phyloP scores from a whole-genome alignment of 2,329 filamentous ascomycete species.

The Fusarium chuoi region DNA sequence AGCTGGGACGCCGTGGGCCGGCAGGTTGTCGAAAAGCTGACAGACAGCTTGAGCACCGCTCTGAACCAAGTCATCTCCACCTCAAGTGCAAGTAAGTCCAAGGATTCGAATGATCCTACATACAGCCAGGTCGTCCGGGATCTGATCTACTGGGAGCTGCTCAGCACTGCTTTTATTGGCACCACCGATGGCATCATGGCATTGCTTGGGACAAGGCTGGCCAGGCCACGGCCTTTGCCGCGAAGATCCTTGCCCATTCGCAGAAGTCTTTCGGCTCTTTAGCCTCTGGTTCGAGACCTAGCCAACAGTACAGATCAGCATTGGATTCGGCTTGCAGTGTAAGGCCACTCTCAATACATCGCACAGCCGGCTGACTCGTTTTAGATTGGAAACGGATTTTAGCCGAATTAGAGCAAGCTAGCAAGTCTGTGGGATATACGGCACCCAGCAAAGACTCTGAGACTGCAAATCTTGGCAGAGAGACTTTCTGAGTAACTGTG shows the following conservation, averaged over 20 bases:
- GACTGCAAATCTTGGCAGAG: background rate
- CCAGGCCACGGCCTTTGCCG: background rate
- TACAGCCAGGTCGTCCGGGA: background rate
- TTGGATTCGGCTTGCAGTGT: background rate
- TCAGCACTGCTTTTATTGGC: background rate
- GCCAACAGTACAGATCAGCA: background rate
- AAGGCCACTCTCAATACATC: fast-evolving
- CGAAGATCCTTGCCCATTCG: background rate
- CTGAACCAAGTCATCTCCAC: background rate
- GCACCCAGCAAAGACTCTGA: background rate
- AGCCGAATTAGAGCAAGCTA: background rate
- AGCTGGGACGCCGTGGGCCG: background rate
- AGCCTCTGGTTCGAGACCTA: background rate
- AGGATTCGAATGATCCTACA: background rate
- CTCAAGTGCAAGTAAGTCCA: background rate
- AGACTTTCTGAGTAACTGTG: background rate
- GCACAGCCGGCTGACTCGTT: background rate
- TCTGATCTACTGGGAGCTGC: background rate
- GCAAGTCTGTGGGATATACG: background rate
- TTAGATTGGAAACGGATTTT: background rate
- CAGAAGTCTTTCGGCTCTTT: background rate
- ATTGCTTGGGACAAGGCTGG: background rate
- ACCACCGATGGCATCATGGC: background rate
- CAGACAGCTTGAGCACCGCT: background rate
- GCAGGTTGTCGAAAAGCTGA: background rate